These are phyloP conservation scores for Melanomma pulvis-pyrius DNA, from an alignment of 495 filamentous ascomycete genomes.

Conservation along the genomic window DNA sequence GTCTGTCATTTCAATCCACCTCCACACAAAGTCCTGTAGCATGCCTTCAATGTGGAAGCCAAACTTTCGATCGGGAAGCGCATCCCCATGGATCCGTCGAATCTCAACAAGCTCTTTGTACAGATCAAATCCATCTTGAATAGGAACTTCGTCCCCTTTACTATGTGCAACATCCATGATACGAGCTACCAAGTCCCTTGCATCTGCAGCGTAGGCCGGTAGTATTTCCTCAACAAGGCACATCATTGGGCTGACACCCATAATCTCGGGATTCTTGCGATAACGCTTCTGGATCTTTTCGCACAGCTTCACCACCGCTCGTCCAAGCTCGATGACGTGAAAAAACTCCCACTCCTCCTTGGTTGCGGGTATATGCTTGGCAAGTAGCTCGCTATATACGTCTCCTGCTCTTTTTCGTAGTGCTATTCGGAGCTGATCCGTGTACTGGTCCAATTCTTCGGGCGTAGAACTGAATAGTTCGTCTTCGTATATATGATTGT, in stretches of 20 bases:
- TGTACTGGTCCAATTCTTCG: constrained; percentile 69
- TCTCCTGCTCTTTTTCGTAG: constrained; percentile 71
- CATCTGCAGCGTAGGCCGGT: constrained; percentile 86
- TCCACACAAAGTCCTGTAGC: constrained; percentile 90
- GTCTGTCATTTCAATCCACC: constrained; percentile 85
- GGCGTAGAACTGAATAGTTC: constrained; percentile 68
- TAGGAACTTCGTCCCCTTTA: constrained; percentile 71
- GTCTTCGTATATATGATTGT: constrained; percentile 80
- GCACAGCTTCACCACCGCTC: constrained; percentile 77
- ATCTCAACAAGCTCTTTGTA: constrained; percentile 87
- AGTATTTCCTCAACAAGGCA: constrained; percentile 82
- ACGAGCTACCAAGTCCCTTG: constrained; percentile 74
- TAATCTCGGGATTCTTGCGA: constrained; percentile 80
- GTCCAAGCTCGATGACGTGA: constrained; percentile 84
- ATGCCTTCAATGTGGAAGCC: constrained; percentile 83
- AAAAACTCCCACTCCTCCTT: constrained; percentile 81
- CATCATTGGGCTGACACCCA: constrained; percentile 84
- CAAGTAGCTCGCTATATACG: constrained; percentile 72
- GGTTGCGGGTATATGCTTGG: constrained; percentile 71
- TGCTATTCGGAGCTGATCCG: constrained; percentile 68
- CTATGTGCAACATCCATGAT: constrained; percentile 73
- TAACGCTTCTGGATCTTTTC: constrained; percentile 91
- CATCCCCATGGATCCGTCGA: constrained; percentile 71
- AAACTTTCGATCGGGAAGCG: constrained; percentile 69
- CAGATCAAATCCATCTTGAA: constrained; percentile 91